Evolutionary conservation across 768 basidiomycete species (phyloP), one percentile per base, ranked within the genome.

Genomic region (Auriculariales sp.): DNA sequence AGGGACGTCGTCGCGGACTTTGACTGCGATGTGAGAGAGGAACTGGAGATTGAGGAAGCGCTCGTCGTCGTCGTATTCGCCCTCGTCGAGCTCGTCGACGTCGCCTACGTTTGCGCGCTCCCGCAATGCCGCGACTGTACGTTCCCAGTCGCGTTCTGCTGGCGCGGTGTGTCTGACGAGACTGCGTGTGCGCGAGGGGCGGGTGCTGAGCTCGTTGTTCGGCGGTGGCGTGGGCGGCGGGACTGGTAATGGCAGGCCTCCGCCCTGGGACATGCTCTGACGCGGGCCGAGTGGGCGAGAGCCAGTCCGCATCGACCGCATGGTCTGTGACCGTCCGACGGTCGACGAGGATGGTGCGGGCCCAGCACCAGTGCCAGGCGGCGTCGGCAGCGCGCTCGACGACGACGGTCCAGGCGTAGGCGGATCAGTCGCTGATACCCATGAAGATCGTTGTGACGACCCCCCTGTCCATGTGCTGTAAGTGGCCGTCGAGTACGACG

Each of bases 21-120:
- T 81, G 30, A 93, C 82, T 1, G 91, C 92, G 44, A 95, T 76
- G 61, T 99, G 84, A 28, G 81, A 84, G 50, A 98, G 70, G 36
- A 95, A 68, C 14, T 88, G 79, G 48, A 88, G 85, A 62, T 94
- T 92, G 62, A 97, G 81, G 58, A 90, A 95, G 14, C 81, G 75
- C 51, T 71, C 75, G 46, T 78, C 78, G 49, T 83, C 77, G 46
- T 90, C 86, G 39, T 81, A 78, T 34, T 74, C 72, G 67, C 75
- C 79, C 51, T 71, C 77, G 24, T 73, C 73, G 3, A 71, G 71
- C 4, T 71, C 66, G 31, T 66, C 70, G 31, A 73, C 71, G 25
- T 69, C 74, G 42, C 73, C 71, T 30, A 70, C 54, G 36, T 68
- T 68, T 47, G 72, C 58, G 10, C 67, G 69, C 3, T 61, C 58